A percentile compares a stretch with the other conserved stretches of the same genome.
Evolutionary conservation across 208 protist genomes (phyloP).

Genomic region (Leishmania amazonensis): DNA sequence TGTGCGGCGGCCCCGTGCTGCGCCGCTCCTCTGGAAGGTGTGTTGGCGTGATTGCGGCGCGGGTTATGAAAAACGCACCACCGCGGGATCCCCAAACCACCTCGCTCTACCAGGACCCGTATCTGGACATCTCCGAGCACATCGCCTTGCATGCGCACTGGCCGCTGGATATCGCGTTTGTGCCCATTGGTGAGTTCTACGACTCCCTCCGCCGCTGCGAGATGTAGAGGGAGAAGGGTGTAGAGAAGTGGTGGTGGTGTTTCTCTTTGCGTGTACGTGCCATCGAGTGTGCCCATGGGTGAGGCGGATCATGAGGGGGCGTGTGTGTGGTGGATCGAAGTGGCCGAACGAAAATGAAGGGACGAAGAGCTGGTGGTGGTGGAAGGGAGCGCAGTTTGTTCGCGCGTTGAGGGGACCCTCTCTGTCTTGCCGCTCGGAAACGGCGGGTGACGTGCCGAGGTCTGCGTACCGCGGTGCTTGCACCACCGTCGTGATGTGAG

Average conservation of each 20-base stretch:
- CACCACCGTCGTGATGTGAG: background rate
- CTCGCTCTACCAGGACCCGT: slow-evolving; percentile 69
- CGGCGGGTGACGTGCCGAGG: background rate
- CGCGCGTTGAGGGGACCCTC: background rate
- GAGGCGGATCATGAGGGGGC: background rate
- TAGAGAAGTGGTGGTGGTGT: background rate
- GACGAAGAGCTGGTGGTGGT: background rate
- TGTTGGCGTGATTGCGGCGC: slow-evolving; percentile 88
- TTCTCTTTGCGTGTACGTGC: background rate
- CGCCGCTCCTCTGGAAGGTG: slow-evolving; percentile 74
- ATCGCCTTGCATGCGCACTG: slow-evolving; percentile 47
- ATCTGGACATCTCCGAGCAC: slow-evolving; percentile 81
- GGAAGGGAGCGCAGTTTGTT: background rate
- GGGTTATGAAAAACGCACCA: slow-evolving; percentile 57
- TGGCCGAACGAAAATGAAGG: background rate
- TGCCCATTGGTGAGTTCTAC: slow-evolving; percentile 80
- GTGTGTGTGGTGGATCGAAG: background rate
- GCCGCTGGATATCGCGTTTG: slow-evolving; percentile 75
- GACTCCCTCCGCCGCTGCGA: slow-evolving; percentile 67
- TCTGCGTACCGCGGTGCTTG: background rate
- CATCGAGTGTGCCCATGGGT: background rate
- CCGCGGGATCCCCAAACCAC: slow-evolving; percentile 49
- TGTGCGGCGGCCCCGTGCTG: slow-evolving; percentile 88
- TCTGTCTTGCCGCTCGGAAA: background rate
- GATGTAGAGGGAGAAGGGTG: slow-evolving; percentile 28